These are phyloP conservation scores for Pythium vanterpoolii DNA, from an alignment of 352 stramenopile genomes.

Conservation along the genomic window DNA sequence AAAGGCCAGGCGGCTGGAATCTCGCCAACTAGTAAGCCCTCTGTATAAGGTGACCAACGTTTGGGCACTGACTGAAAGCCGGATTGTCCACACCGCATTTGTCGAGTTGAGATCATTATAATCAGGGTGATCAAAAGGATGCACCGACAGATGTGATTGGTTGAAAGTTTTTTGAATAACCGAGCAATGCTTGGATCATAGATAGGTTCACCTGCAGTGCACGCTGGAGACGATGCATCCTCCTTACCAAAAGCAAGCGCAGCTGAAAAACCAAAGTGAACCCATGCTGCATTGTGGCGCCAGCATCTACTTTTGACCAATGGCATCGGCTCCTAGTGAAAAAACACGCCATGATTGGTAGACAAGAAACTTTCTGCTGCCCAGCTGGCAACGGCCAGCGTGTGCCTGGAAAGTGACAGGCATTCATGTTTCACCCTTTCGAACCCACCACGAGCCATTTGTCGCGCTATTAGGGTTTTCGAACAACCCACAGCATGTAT, in stretches of 20 bases:
- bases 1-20: background rate
- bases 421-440: conserved; percentile 14
- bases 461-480: background rate
- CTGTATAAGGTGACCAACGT: background rate
- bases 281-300: conserved; percentile 15
- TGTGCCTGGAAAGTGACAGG: conserved; percentile 14
- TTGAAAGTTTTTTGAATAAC: too few species aligned
- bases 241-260: background rate
- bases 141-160: background rate
- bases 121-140: conserved; percentile 4
- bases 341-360: background rate
- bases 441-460: conserved; percentile 10
- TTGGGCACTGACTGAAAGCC: too few species aligned
- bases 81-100: too few species aligned
- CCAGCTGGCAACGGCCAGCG: conserved; percentile 12
- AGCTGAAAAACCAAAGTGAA: conserved; percentile 18
- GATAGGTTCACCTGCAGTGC: conserved; percentile 8
- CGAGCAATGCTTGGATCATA: background rate
- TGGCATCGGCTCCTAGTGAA: background rate
- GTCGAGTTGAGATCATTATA: too few species aligned
- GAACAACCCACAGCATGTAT: background rate
- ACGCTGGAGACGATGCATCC: conserved; percentile 5
- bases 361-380: conserved; percentile 9
- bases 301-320: conserved; percentile 6
- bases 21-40: background rate